phyloP scores from a whole-genome alignment of 148 eudicot genomes.

The Gaultheria prostrata region DNA sequence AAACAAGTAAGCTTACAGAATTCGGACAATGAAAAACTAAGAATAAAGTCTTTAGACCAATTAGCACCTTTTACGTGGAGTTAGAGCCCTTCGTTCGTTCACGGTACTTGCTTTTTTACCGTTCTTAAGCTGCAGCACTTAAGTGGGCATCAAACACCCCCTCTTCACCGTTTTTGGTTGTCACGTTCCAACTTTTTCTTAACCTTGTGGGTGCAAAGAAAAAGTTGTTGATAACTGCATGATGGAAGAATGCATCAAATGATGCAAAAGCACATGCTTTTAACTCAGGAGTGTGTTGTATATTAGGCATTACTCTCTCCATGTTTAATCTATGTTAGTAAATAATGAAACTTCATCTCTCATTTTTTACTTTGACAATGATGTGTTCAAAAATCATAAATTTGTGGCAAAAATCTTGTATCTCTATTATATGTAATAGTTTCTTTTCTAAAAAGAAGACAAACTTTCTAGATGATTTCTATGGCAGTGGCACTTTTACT shows the following conservation, averaged over 20 bases:
- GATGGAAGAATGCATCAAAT: neutral
- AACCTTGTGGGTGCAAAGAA: neutral
- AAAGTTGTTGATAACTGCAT: neutral
- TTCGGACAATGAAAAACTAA: no score
- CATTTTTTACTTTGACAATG: neutral
- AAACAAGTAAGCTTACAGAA: no score
- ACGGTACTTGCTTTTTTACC: no score
- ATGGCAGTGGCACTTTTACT: neutral
- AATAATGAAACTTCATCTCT: neutral
- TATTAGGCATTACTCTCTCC: neutral
- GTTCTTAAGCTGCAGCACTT: neutral
- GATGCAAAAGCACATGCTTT: neutral
- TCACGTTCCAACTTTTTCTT: slow-evolving; percentile 4
- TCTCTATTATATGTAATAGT: neutral
- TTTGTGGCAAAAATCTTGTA: neutral
- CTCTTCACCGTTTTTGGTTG: neutral
- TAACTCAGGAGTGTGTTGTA: neutral
- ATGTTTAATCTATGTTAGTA: neutral
- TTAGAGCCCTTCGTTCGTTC: no score
- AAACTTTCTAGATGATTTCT: neutral
- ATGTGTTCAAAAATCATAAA: neutral
- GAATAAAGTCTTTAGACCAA: no score
- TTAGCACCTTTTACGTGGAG: no score
- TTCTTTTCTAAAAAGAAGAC: neutral
- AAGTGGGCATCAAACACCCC: neutral